A percentile compares a stretch with the other conserved stretches of the same genome.
These are phyloP conservation scores for Lepidium africanum DNA, from an alignment of 345 rosid genomes.

Conservation along the genomic window DNA sequence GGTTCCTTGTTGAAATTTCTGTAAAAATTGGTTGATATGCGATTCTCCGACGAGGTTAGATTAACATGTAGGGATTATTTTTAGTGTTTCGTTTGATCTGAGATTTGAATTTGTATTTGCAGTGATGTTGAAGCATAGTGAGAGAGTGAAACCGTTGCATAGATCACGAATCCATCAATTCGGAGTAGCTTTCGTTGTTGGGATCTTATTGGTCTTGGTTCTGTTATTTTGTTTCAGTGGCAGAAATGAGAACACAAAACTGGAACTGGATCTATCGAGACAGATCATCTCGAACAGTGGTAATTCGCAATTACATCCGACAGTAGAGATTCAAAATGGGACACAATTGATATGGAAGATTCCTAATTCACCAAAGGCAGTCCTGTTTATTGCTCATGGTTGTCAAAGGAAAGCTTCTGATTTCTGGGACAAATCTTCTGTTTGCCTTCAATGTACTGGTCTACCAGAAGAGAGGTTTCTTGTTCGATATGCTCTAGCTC, in stretches of 20 bases:
- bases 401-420: constrained; percentile 69
- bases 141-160: constrained; percentile 34
- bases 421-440: constrained; percentile 78
- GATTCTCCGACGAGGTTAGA: background rate
- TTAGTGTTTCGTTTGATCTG: background rate
- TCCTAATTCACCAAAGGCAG: constrained; percentile 71
- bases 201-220: background rate
- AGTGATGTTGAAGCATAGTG: constrained; percentile 61
- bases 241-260: constrained; percentile 22
- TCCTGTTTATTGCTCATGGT: constrained; percentile 85
- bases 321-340: constrained; percentile 54
- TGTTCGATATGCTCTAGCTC: constrained; percentile 54
- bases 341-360: constrained; percentile 74
- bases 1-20: background rate
- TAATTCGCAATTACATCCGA: constrained; percentile 37
- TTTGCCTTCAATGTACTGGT: constrained; percentile 59
- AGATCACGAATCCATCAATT: constrained; percentile 28
- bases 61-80: background rate
- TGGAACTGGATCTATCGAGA: constrained; percentile 7
- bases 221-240: constrained; percentile 20
- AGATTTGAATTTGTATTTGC: background rate
- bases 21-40: background rate
- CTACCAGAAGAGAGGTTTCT: constrained; percentile 77
- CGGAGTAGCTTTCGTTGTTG: constrained; percentile 30
- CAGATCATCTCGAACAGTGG: constrained; percentile 37